Evolutionary conservation across 495 filamentous ascomycete genomes (phyloP).

Genomic region (Talaromyces proteolyticus): DNA sequence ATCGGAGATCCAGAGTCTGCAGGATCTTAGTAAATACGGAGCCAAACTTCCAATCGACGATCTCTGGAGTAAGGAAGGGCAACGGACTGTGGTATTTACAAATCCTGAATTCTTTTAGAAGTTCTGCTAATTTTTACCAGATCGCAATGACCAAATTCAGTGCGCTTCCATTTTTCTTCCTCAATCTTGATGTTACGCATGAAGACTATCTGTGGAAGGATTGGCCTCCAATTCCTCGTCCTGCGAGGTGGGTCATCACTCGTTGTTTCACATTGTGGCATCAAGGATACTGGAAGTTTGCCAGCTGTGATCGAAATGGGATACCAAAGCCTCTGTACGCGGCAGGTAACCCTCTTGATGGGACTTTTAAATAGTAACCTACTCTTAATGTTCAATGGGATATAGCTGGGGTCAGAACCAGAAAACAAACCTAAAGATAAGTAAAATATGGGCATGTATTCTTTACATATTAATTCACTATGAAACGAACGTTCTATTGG

Average conservation of each 20-base stretch:
- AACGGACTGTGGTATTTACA: slow-evolving; percentile 1
- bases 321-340: slow-evolving; percentile 3
- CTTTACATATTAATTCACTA: too few species aligned
- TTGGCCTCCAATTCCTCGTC: slow-evolving; percentile 3
- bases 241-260: neutral
- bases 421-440: too few species aligned
- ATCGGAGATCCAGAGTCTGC: neutral
- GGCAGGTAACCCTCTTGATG: too few species aligned
- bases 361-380: too few species aligned
- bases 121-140: neutral
- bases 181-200: slow-evolving; percentile 2
- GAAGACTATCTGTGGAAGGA: slow-evolving; percentile 3
- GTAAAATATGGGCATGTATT: too few species aligned
- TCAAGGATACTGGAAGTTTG: slow-evolving; percentile 3
- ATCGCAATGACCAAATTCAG: slow-evolving; percentile 3
- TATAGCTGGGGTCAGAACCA: too few species aligned
- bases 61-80: slow-evolving; percentile 3
- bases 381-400: too few species aligned
- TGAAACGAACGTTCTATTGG: too few species aligned
- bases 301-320: slow-evolving; percentile 2
- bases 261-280: neutral
- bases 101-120: neutral
- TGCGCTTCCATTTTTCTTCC: slow-evolving; percentile 4
- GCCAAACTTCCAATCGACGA: neutral
- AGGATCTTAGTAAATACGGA: slow-evolving; percentile 1